A percentile compares a stretch with the other conserved stretches of the same genome.
Conservation (phyloP, 768 basidiomycete genomes). For the Pleurotus giganteus region DNA sequence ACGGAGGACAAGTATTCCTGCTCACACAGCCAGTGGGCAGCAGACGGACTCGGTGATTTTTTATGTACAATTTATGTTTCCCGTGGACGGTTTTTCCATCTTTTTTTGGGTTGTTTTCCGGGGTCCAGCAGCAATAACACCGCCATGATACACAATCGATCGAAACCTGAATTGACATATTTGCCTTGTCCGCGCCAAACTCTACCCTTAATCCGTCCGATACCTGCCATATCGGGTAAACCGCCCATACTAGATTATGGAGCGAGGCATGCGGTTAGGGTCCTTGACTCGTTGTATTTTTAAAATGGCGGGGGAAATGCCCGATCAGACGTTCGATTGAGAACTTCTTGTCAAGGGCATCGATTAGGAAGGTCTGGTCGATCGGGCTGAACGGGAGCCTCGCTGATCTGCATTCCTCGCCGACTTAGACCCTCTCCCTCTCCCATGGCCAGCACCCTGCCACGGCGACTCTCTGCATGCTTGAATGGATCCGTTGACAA, state of each 20-base stretch:
- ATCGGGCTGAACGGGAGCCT: slow-evolving; percentile 3
- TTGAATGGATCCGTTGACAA: slow-evolving; percentile 5
- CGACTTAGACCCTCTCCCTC: too few species aligned
- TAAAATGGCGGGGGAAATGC: neutral
- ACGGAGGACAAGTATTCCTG: slow-evolving; percentile 4
- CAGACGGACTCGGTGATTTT: neutral
- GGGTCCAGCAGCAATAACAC: neutral
- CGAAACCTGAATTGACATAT: neutral
- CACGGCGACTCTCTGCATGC: too few species aligned
- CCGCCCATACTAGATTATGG: slow-evolving; percentile 1
- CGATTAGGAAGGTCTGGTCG: neutral
- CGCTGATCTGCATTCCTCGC: slow-evolving; percentile 3
- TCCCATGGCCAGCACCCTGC: too few species aligned
- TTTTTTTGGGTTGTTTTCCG: neutral
- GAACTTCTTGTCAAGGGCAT: neutral
- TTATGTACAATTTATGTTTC: slow-evolving; percentile 2
- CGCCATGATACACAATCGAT: neutral
- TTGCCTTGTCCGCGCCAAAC: neutral
- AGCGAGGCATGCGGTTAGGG: neutral
- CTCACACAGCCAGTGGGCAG: neutral
- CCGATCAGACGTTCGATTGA: slow-evolving; percentile 10
- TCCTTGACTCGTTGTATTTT: neutral
- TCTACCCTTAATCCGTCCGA: slow-evolving; percentile 2
- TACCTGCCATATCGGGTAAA: neutral
- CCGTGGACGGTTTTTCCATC: neutral